These are phyloP conservation scores for Castanea sativa DNA, from an alignment of 306 rosid species.

Conservation along the genomic window DNA sequence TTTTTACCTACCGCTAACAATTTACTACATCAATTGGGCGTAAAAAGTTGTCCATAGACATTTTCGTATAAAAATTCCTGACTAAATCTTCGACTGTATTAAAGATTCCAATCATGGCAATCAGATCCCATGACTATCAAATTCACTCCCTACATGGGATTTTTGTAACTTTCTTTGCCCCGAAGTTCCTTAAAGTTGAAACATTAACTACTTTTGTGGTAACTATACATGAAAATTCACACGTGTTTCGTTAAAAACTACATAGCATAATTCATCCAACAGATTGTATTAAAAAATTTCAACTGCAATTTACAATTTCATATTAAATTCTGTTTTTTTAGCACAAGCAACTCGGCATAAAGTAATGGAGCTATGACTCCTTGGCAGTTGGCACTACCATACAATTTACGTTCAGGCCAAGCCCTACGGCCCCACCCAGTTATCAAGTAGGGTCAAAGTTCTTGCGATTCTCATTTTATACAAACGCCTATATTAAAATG, in stretches of 20 bases:
- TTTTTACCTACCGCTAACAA: too few species aligned
- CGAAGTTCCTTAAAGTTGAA: not conserved
- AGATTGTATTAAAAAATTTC: not conserved
- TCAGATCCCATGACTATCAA: not conserved
- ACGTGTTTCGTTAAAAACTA: not conserved
- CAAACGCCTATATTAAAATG: slow-evolving; percentile 16
- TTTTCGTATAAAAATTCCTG: too few species aligned
- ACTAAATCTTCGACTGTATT: too few species aligned
- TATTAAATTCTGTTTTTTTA: not conserved
- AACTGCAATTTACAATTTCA: not conserved
- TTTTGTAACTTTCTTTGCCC: not conserved
- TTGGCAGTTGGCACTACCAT: not conserved
- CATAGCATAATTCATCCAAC: not conserved
- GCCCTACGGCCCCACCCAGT: not conserved
- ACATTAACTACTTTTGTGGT: not conserved
- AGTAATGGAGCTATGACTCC: not conserved
- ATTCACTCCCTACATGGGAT: not conserved
- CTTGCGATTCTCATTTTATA: slow-evolving; percentile 4
- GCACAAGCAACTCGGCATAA: not conserved
- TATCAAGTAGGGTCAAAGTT: not conserved
- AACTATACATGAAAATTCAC: too few species aligned
- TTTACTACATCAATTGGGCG: too few species aligned
- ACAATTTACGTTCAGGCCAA: not conserved
- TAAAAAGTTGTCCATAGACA: too few species aligned
- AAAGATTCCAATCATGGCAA: too few species aligned